Base-by-base conservation (phyloP, 2,329 filamentous ascomycete species). In the Corinectria fuckeliana region DNA sequence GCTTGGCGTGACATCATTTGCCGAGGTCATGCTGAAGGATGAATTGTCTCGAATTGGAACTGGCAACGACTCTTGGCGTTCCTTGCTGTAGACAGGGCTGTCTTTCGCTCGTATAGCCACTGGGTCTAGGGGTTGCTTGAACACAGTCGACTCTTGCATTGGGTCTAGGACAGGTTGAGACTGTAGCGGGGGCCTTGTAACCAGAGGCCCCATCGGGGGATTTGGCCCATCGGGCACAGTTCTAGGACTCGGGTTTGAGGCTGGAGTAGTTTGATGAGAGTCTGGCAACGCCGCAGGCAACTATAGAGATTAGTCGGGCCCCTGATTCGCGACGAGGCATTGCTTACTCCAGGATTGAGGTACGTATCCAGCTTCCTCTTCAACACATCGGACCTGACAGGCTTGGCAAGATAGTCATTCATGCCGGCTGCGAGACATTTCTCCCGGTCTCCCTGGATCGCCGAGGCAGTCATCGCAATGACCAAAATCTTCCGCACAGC, bases 401-500 rank as follows among this genome's bases (percentile, higher is more conserved):
- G 94, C 74, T 98, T 98, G 14, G 94, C 93, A 1, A 97, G 85
- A 70, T 97, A 98, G 71, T 97, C 95, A 75, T 97, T 97, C 94
- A 98, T 98, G 42, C 94, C 94, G 1, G 92, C 92, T 49, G 93
- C 92, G n/a, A 97, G 80, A 68, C 94, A 97, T 77, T 96, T 97
- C 74, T 98, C 94, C 47, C 93, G 85, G 73, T 98, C 94, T 16
- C 94, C 94, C 73, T 95, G 91, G 61, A 98, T 98, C 3, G 94
- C 94, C 23, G 90, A 93, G 1, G 94, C 94, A 1, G 94, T 98
- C 94, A 98, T 97, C 54, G 94, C 94, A 68, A 98, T 97, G 48
- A 98, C 91, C n/a, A 97, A 81, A 1, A 96, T 87, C 64, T 91
- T 88, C 51, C 91, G 85, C 10, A 98, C 92, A 7, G 85, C 85